Conservation (phyloP, 805 yeast species). For the Lipomyces lipofer region DNA sequence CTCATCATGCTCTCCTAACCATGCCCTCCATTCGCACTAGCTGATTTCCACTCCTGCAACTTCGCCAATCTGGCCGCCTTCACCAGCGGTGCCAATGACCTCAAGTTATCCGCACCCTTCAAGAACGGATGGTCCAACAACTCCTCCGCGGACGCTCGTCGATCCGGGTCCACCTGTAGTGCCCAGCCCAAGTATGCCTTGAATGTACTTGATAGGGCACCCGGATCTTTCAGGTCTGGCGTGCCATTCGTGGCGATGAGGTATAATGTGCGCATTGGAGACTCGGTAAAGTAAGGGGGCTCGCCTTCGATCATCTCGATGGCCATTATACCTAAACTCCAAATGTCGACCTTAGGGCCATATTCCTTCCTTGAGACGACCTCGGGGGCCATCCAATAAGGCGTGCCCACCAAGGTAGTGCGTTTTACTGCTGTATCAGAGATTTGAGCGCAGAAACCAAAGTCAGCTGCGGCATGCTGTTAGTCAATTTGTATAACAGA, state of each 20-base stretch:
- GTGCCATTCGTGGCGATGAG: constrained; percentile 96
- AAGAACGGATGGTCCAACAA: constrained; percentile 48
- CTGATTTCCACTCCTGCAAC: constrained; percentile 20
- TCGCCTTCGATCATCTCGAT: constrained; percentile 99
- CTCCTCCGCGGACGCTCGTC: constrained; percentile 75
- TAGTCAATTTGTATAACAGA: not conserved
- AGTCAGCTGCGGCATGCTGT: constrained; percentile 55
- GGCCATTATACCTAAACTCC: constrained; percentile 98
- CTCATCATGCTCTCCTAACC: no score
- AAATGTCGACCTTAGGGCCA: constrained; percentile 94
- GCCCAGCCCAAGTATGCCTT: constrained; percentile 73
- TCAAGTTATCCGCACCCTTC: constrained; percentile 27
- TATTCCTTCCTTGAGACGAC: constrained; percentile 93
- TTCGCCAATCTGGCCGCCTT: constrained; percentile 32
- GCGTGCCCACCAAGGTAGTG: constrained; percentile 99
- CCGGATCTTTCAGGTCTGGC: constrained; percentile 88
- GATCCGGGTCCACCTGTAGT: constrained; percentile 78
- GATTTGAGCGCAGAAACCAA: constrained; percentile 94
- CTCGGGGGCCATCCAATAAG: constrained; percentile 99
- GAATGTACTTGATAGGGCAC: constrained; percentile 64
- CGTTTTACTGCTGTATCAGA: constrained; percentile 80
- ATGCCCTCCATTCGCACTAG: not conserved
- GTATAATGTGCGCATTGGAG: constrained; percentile 90
- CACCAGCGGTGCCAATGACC: constrained; percentile 35
- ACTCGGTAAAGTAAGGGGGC: constrained; percentile 96